Base-by-base conservation (phyloP, 768 basidiomycete genomes). In the Tylopilus plumbeoviolaceoides region DNA sequence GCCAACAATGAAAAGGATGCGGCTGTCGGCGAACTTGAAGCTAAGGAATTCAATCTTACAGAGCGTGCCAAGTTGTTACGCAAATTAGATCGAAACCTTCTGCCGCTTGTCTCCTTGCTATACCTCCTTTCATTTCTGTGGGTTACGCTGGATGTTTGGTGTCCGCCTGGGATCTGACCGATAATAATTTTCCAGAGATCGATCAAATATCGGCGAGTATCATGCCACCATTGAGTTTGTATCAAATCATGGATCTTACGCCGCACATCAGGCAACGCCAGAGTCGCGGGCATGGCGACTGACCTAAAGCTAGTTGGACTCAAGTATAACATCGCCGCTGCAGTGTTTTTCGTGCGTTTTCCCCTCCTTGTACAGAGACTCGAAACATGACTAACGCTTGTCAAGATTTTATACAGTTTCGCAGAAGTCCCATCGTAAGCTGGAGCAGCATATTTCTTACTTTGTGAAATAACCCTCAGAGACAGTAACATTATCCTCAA, bases 91-190 rank as follows among this genome's bases (percentile, higher is more conserved):
- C 61, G 65, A 54, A 75, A 78, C 54, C 57, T 78, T 21, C 57
- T 79, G 44, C 75, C 77, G 7, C 68, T 78, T 44, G 70, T 78
- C 35, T 75, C 75, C 6, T 51, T 76, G 35, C 59, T 79, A 11
- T 78, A 77, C 51, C 63, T 78, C 38, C 65, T 77, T 46, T 77
- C 75, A 7, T 78, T 78, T 59, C 60, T 78, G 74, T 77, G 54
- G 67, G 76, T 71, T 45, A 5, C 23, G 2, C 7, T 41, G 17
- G 21, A 38, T 4, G 39, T 23, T 38, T 15, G 1, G n/a, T 11
- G 18, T 8, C 33, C 11, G 8, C 23, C 20, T 14, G 2, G 3
- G 1, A 10, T 40, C 30, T 44, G 27, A 58, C 17, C 11, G 7
- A 47, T 7, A 2, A 23, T 28, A 15, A 27, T 42, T 45, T 18